Base-by-base conservation (phyloP, 306 rosid species). In the Vachellia collinsii region DNA sequence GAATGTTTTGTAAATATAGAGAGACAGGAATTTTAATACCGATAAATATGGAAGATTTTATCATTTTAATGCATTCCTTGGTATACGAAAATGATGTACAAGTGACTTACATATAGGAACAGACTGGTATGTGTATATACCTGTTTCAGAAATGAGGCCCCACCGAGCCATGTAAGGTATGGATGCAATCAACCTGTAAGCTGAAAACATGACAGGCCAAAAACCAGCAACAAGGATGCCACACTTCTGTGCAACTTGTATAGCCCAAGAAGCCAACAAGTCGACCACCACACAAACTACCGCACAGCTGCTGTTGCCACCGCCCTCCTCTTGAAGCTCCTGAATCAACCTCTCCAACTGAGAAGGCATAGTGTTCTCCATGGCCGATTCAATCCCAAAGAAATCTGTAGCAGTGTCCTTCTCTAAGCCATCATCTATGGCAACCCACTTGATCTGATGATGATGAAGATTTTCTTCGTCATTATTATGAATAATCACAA, bases 201-300 rank as follows among this genome's bases (percentile, higher is more conserved):
- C 12, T 13, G 97, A 84, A 11, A 91, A 73, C 99, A 94, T 93
- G 84, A 85, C 97, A 23, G 99, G 97, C 99, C 97, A 94, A 77
- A 91, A 94, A 7, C 97, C 99, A 11, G 91, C 97, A 3, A 54
- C 80, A 0, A 85, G 59, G 48, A 93, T 39, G 1, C 79, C 82
- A 44, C 85, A 81, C 4, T 64, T 78, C 10, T 47, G 3, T 12
- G 87, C 94, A 1, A 93, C 94, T 64, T 87, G 66, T 16, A 94
- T 86, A 29, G 97, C 97, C 84, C 94, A 90, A 0, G 99, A 94
- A 3, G 95, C 97, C 79, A 94, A 72, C 74, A 94, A 82, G 67
- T 94, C 99, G 41, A 86, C 89, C 29, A 94, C 93, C 81, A 89
- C 29, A 72, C 94, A 91, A 1, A 72, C 85, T 12, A 89, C 86